Base-by-base conservation (phyloP, 2,329 filamentous ascomycete species). In the Chrysoporthe austroafricana region DNA sequence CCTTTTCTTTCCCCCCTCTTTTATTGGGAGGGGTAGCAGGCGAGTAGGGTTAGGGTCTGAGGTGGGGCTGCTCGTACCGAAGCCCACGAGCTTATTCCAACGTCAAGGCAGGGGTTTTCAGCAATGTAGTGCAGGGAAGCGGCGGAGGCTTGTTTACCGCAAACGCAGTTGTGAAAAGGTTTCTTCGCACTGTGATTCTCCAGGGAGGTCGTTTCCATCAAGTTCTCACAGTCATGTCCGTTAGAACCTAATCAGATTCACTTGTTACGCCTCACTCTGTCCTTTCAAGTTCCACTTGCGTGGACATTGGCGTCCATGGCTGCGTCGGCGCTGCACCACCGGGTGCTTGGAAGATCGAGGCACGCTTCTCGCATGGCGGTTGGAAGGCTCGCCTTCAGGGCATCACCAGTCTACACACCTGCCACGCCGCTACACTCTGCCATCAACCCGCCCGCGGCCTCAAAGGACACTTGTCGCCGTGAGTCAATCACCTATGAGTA, bases 11-110 rank as follows among this genome's bases (percentile, higher is more conserved):
- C 2, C 26, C 26, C 26, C 26, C 26, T 26, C 26, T 26, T 26
- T 26, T 26, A 26, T 26, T 26, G 26, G 36, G n/a, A 50, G 11
- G 11, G 21, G n/a, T 21, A 3, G n/a, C n/a, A 21, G 21, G 48
- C 7, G 21, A 52, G 32, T 36, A 39, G 54, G 54, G 54, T 57
- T 57, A 57, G 54, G 54, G 54, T 57, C 54, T 57, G 16, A 8
- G 4, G 18, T 14, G 18, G 18, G 32, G 16, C 16, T 16, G 54
- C 34, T 56, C 26, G 36, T 36, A 6, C 52, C 32, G 52, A 56
- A 26, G 52, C 52, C 32, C 52, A 56, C 36, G 16, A 39, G 54
- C 54, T 57, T 57, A 39, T 57, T 57, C 39, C 34, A 21, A 57
- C 54, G 32, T 39, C 32, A 3, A 21, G 54, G 34, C 52, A 57